Evolutionary conservation across 345 rosid species (phyloP).

Genomic region (Schrenkiella parvula): DNA sequence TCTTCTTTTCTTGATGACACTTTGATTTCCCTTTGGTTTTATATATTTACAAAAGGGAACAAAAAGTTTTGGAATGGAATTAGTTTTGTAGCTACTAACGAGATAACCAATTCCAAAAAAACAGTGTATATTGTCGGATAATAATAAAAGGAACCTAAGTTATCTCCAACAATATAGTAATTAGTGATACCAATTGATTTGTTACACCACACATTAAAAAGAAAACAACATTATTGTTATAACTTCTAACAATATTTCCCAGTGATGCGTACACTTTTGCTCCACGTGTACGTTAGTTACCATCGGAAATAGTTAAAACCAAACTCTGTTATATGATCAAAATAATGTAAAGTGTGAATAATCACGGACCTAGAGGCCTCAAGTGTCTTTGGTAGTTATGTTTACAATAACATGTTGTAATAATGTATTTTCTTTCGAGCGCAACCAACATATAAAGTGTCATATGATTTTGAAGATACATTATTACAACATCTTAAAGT

Average conservation of each 20-base stretch:
- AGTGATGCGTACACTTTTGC: too few relatives aligned
- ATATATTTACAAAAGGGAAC: background rate
- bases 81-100: slow-evolving; percentile 27
- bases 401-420: background rate
- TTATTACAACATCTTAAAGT: too few relatives aligned
- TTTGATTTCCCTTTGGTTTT: background rate
- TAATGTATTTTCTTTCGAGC: too few relatives aligned
- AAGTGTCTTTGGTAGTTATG: background rate
- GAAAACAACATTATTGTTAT: slow-evolving; percentile 13
- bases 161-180: slow-evolving; percentile 5
- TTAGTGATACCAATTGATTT: slow-evolving; percentile 18
- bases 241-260: slow-evolving; percentile 14
- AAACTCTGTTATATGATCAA: background rate
- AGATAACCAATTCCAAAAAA: slow-evolving; percentile 22
- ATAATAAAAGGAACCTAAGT: background rate
- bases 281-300: background rate
- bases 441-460: too few relatives aligned
- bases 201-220: background rate
- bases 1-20: background rate
- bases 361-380: background rate
- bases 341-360: background rate
- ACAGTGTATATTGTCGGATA: background rate
- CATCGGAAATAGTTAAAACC: background rate
- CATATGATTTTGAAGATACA: too few relatives aligned
- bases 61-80: background rate